These are phyloP conservation scores for Schoenoplectus tabernaemontani DNA, from an alignment of 202 grass and related monocot genomes.

Conservation along the genomic window DNA sequence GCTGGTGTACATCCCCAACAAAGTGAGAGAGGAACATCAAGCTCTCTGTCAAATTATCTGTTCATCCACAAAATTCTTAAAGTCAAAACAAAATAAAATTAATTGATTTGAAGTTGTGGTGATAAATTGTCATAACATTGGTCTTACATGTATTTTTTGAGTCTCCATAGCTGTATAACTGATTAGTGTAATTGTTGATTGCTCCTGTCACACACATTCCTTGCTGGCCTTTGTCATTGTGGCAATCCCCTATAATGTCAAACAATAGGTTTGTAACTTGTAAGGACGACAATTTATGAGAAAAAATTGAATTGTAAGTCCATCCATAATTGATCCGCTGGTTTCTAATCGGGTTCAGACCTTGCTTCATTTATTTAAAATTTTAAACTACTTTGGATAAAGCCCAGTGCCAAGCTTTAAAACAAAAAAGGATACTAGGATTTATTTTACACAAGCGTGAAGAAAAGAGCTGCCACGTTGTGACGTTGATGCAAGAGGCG, in stretches of 20 bases:
- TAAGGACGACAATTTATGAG: neutral
- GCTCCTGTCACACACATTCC: slow-evolving; percentile 74
- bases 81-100: neutral
- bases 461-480: neutral
- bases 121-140: neutral
- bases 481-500: neutral
- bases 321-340: neutral
- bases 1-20: slow-evolving; percentile 88
- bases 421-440: neutral
- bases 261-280: neutral
- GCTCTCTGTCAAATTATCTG: slow-evolving; percentile 97
- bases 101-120: neutral
- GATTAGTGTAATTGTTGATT: slow-evolving; percentile 82
- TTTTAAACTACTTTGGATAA: neutral
- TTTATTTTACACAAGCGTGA: neutral
- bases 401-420: neutral
- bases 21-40: slow-evolving; percentile 93
- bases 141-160: slow-evolving; percentile 51
- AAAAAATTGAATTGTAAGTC: neutral
- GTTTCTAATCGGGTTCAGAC: neutral
- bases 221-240: slow-evolving; percentile 47
- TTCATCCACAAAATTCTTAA: neutral
- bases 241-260: slow-evolving; percentile 53
- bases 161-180: slow-evolving; percentile 43
- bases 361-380: neutral